Conservation (phyloP, 2,329 filamentous ascomycete species). For the Talaromyces pinophilus region DNA sequence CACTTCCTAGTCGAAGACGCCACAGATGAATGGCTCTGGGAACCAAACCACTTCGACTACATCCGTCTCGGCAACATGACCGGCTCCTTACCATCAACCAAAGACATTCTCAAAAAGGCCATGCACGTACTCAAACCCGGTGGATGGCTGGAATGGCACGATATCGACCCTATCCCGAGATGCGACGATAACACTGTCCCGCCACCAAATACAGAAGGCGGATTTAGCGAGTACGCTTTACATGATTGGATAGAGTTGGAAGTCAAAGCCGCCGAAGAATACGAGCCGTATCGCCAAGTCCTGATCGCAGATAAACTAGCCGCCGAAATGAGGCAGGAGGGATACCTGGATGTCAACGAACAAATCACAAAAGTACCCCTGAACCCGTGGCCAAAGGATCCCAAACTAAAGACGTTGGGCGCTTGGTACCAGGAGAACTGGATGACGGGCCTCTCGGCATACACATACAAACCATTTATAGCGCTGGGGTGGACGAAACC, state of each 20-base stretch:
- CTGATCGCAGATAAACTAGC: slow-evolving; percentile 57
- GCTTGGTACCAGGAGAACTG: slow-evolving; percentile 52
- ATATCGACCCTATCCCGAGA: slow-evolving; percentile 48
- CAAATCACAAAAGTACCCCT: slow-evolving; percentile 55
- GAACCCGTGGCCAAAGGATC: slow-evolving; percentile 55
- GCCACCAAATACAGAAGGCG: slow-evolving; percentile 41
- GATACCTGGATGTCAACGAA: slow-evolving; percentile 60
- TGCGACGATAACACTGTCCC: slow-evolving; percentile 59
- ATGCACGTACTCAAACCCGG: slow-evolving; percentile 46
- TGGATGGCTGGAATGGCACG: slow-evolving; percentile 52
- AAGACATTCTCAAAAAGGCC: slow-evolving; percentile 49
- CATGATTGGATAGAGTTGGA: slow-evolving; percentile 52
- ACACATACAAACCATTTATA: slow-evolving; percentile 47
- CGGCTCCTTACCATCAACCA: slow-evolving; percentile 60
- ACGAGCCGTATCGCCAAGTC: slow-evolving; percentile 49
- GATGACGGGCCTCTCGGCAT: slow-evolving; percentile 46
- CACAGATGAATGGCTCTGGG: slow-evolving; percentile 62
- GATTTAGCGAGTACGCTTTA: slow-evolving; percentile 42
- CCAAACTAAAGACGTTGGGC: slow-evolving; percentile 51
- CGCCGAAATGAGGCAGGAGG: slow-evolving; percentile 57
- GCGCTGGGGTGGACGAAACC: slow-evolving; percentile 47
- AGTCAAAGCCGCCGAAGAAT: slow-evolving; percentile 47
- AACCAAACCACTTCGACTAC: slow-evolving; percentile 55
- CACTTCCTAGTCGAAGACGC: slow-evolving; percentile 73
- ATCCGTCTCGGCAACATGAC: slow-evolving; percentile 62